Evolutionary conservation across 805 yeast genomes (phyloP), one percentile per base, ranked within the genome.

Genomic region (Yarrowia keelungensis): DNA sequence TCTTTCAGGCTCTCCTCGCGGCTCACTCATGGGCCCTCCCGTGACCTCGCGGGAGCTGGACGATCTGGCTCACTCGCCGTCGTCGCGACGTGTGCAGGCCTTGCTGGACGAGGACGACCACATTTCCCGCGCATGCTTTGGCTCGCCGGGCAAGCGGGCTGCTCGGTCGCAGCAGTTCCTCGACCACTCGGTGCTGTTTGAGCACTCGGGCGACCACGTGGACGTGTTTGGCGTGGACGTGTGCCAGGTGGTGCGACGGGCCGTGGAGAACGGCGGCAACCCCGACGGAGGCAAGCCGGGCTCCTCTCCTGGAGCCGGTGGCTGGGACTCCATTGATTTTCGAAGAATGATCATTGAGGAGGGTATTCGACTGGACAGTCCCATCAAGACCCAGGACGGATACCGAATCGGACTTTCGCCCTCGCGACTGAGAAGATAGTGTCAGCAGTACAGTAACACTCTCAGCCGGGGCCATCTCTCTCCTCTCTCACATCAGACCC

Each of bases 141-240:
- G 81, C 4, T 75, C 79, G 5, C 81, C 81, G 1, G 76, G 75
- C 38, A 79, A 76, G 70, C 74, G 78, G 12, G 75, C 72, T 11
- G 74, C 74, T 10, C 69, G 61, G 32, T 68, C 76, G 16, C 69
- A 73, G 35, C 74, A 74, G 69, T 75, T 71, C 49, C 73, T 70
- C 46, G 79, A 76, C 64, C 73, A 72, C 38, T 51, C 72, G 14
- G 71, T 70, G 35, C 71, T 73, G 51, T 64, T 41, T 36, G 47
- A 64, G 47, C 59, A 64, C 59, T 16, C 68, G 12, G 46, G 42
- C 32, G 68, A 64, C 41, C 59, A 50, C 19, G 59, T 49, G 15
- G 68, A 86, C 74, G 81, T 85, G 47, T 85, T 85, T 75, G 89
- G 89, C 10, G 87, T 86, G 59, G 89, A 86, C 74, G 79, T 85